These are phyloP conservation scores for Penicillium sp. DNA, from an alignment of 2,329 filamentous ascomycete genomes.

Conservation along the genomic window DNA sequence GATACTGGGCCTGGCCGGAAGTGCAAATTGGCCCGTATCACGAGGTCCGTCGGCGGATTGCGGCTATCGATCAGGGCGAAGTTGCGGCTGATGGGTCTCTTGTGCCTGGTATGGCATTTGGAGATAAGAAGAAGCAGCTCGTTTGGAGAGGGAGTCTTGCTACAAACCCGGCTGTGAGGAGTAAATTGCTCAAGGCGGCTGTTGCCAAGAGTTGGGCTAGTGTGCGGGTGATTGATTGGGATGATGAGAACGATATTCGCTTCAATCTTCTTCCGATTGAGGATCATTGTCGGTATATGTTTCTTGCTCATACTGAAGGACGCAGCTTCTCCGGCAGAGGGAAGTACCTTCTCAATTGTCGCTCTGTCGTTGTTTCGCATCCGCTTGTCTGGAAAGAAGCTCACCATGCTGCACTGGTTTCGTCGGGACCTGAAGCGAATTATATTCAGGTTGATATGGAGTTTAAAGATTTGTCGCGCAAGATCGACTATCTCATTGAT, in stretches of 20 bases:
- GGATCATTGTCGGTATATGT: slow-evolving; percentile 56
- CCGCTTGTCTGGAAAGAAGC: slow-evolving; percentile 50
- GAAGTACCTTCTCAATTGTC: slow-evolving; percentile 55
- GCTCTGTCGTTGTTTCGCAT: slow-evolving; percentile 51
- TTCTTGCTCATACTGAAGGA: slow-evolving; percentile 54
- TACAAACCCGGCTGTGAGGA: slow-evolving; percentile 39
- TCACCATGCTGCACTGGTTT: slow-evolving; percentile 47
- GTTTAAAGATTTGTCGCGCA: slow-evolving; percentile 56
- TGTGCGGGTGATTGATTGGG: slow-evolving; percentile 44
- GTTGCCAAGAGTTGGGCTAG: slow-evolving; percentile 48
- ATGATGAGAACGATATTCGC: slow-evolving; percentile 37
- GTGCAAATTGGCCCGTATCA: slow-evolving; percentile 46
- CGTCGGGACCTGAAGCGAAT: slow-evolving; percentile 49
- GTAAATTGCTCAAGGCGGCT: slow-evolving; percentile 39
- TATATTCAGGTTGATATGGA: slow-evolving; percentile 50
- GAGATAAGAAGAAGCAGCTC: slow-evolving; percentile 46
- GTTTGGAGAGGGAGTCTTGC: slow-evolving; percentile 50
- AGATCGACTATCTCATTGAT: slow-evolving; percentile 44
- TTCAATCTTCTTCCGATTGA: slow-evolving; percentile 49
- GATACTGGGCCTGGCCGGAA: slow-evolving; percentile 54
- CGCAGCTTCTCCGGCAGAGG: slow-evolving; percentile 54
- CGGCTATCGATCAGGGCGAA: slow-evolving; percentile 35
- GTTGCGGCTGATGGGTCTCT: slow-evolving; percentile 18
- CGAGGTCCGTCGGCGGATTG: slow-evolving; percentile 42
- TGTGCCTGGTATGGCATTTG: slow-evolving; percentile 22